Conservation (phyloP, 2,329 filamentous ascomycete genomes). For the Bipolaris bicolor region DNA sequence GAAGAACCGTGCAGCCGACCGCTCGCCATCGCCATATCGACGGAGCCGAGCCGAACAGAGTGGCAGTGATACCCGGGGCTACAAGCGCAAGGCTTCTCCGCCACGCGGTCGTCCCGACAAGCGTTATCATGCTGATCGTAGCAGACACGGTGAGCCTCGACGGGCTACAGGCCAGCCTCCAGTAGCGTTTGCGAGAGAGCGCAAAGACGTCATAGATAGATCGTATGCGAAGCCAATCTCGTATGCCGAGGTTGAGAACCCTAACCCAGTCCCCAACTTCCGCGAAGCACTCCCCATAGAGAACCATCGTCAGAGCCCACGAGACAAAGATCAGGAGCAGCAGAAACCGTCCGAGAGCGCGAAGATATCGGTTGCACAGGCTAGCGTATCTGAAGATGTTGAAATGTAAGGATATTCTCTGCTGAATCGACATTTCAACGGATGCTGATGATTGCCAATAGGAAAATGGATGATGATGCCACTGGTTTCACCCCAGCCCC, state of each 20-base stretch:
- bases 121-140: slow-evolving; percentile 54
- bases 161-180: slow-evolving; percentile 55
- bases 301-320: slow-evolving; percentile 9
- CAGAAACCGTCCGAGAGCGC: slow-evolving; percentile 11
- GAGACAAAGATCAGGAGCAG: slow-evolving; percentile 9
- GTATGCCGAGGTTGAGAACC: slow-evolving; percentile 49
- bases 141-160: slow-evolving; percentile 61
- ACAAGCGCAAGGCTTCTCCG: slow-evolving; percentile 52
- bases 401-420: slow-evolving; percentile 24
- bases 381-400: slow-evolving; percentile 20
- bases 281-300: slow-evolving; percentile 20
- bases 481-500: slow-evolving; percentile 26
- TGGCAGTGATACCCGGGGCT: slow-evolving; percentile 40
- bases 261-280: slow-evolving; percentile 47
- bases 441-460: slow-evolving; percentile 19
- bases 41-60: slow-evolving; percentile 31
- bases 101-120: slow-evolving; percentile 58
- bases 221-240: slow-evolving; percentile 35
- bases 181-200: slow-evolving; percentile 16
- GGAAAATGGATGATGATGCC: slow-evolving; percentile 26
- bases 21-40: slow-evolving; percentile 40
- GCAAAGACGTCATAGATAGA: slow-evolving; percentile 17
- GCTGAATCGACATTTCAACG: neutral
- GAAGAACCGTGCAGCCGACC: slow-evolving; percentile 26
- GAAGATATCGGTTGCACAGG: neutral